phyloP scores from a whole-genome alignment of 257 asterid genomes.

The Fraxinus excelsior region DNA sequence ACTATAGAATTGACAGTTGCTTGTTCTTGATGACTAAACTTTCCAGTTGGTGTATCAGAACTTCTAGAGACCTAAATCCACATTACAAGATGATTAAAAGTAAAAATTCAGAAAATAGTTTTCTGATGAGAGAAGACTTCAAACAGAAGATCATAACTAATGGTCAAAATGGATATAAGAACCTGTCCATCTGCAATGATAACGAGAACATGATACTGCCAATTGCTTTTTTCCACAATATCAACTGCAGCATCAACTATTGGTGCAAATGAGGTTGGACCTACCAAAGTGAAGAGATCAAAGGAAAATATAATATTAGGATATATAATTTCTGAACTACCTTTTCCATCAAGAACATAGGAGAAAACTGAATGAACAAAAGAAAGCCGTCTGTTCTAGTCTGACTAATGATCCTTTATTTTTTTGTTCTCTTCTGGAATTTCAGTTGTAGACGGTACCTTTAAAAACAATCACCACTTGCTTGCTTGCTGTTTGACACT shows the following conservation, averaged over 20 bases:
- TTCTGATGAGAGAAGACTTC: not conserved
- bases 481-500: too few species aligned
- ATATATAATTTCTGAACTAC: not conserved
- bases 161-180: constrained; percentile 10
- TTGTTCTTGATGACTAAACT: constrained; percentile 79
- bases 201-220: constrained; percentile 90
- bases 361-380: not conserved
- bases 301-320: not conserved
- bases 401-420: not conserved
- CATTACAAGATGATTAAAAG: constrained; percentile 5
- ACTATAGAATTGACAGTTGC: constrained; percentile 71
- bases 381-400: not conserved
- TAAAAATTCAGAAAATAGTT: not conserved
- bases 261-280: constrained; percentile 94
- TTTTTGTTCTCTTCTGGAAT: not conserved
- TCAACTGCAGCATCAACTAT: constrained; percentile 74
- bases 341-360: not conserved
- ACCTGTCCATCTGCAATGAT: constrained; percentile 97
- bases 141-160: not conserved
- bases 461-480: too few species aligned
- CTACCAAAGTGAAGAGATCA: constrained; percentile 27
- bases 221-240: constrained; percentile 75
- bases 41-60: constrained; percentile 56
- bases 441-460: not conserved
- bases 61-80: constrained; percentile 67